Conservation (phyloP, 2,329 filamentous ascomycete genomes). For the Dactylellina sp. region DNA sequence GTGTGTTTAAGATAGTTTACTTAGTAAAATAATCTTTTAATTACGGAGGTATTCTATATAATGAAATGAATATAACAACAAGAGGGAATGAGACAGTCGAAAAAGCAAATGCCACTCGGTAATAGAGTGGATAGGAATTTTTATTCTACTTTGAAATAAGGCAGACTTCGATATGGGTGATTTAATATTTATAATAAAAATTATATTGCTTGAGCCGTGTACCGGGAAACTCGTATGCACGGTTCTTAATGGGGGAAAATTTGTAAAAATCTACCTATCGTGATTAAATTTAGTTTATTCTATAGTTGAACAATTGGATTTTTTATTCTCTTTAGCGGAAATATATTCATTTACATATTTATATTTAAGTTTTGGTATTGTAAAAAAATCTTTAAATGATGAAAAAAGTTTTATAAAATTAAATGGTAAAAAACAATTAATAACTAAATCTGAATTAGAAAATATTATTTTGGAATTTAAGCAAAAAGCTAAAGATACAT, state of each 20-base stretch:
- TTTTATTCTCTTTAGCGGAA: constrained; percentile 15
- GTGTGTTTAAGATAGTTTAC: constrained; percentile 27
- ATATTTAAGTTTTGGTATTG: constrained; percentile 8
- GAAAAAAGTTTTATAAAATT: constrained; percentile 11
- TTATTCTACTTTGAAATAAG: constrained; percentile 38
- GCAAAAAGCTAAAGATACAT: constrained; percentile 7
- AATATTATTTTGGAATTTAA: constrained; percentile 13
- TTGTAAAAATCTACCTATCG: constrained; percentile 28
- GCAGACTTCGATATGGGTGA: constrained; percentile 37
- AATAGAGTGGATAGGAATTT: constrained; percentile 40
- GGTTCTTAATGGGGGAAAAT: constrained; percentile 32
- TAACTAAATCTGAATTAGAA: constrained; percentile 16
- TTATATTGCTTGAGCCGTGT: constrained; percentile 42
- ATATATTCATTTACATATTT: constrained; percentile 12
- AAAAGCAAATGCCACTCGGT: constrained; percentile 41
- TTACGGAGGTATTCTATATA: constrained; percentile 40
- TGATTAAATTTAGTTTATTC: constrained; percentile 24
- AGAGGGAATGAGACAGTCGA: constrained; percentile 38
- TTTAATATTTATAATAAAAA: constrained; percentile 39
- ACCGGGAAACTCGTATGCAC: constrained; percentile 32
- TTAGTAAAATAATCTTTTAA: constrained; percentile 29
- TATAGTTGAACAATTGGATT: constrained; percentile 21
- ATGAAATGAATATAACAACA: constrained; percentile 33
- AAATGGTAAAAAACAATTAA: not conserved
- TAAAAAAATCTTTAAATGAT: constrained; percentile 8